Evolutionary conservation across 192 early-diverging fungal species (phyloP), one percentile per base, ranked within the genome.

Genomic region (Gigaspora rosea): DNA sequence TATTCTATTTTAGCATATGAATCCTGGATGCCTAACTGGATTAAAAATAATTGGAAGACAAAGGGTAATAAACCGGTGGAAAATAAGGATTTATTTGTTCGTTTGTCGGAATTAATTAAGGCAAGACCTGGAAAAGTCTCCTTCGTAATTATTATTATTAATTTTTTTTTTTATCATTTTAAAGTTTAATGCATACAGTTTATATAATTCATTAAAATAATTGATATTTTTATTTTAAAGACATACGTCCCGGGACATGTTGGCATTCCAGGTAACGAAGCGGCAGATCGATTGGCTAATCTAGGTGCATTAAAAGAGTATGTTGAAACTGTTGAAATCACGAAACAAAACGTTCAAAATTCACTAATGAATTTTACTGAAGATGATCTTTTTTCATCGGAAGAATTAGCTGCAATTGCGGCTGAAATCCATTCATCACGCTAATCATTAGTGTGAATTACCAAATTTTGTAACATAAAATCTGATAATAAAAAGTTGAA

Each of bases 41-140:
- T 86, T 73, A 85, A 82, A 68, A 88, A 90, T 56, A 79, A 80
- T 5, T 97, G 95, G 95, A 87, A 59, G 22, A 87, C 79, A 2
- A 36, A 82, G 12, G 79, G 59, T 41, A 88, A 91, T 8, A 84
- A 78, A 18, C 65, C 74, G 0, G 94, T 98, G 6, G 48, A 88
- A 73, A 97, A 98, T 78, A 79, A 87, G 76, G 96, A 97, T 81
- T 78, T 97, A 15, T 93, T 96, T 79, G 77, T 81, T 72, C 61
- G 74, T 2, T 80, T 94, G 22, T 76, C 92, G 16, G 47, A 35
- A 11, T 75, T 84, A 59, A 79, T 86, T 47, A 51, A 80, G 35
- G 76, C 54, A 18, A 76, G 89, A 58, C 76, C 77, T 12, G 89
- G 85, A 8, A 74, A 79, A 16, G 83, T 82, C 12, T 73, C 73